These are phyloP conservation scores for Ajuga chamaepitys DNA, from an alignment of 257 asterid genomes.

Conservation along the genomic window DNA sequence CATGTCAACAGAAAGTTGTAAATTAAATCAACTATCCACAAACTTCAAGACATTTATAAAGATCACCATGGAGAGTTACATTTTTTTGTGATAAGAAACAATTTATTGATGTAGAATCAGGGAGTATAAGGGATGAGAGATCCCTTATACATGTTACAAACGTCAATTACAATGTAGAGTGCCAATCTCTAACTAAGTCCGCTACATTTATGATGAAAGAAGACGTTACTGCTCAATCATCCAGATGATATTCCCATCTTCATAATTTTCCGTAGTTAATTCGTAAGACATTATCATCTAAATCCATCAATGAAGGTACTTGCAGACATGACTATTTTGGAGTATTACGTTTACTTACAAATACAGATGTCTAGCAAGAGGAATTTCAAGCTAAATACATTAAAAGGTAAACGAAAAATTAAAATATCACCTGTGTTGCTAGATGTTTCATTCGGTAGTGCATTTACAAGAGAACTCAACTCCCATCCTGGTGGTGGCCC, in stretches of 20 bases:
- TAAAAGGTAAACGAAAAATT: neutral
- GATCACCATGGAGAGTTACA: neutral
- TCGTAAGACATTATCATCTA: neutral
- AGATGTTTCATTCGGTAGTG: slow-evolving; percentile 27
- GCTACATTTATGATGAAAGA: neutral
- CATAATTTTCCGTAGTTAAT: neutral
- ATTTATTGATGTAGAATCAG: too few relatives aligned
- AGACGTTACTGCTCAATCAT: neutral
- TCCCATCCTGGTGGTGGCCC: slow-evolving; percentile 76
- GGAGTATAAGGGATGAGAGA: too few relatives aligned
- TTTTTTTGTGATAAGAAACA: too few relatives aligned
- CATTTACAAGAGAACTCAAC: slow-evolving; percentile 28
- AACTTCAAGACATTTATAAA: neutral
- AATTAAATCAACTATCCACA: slow-evolving; percentile 4
- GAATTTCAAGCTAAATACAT: slow-evolving; percentile 11
- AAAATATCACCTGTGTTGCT: slow-evolving; percentile 23
- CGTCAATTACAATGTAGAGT: neutral
- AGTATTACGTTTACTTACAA: neutral
- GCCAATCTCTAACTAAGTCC: too few relatives aligned
- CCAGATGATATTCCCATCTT: neutral
- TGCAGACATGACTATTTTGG: neutral
- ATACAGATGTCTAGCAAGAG: neutral
- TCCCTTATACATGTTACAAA: neutral
- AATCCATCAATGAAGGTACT: slow-evolving; percentile 4
- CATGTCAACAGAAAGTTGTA: slow-evolving; percentile 12